Conservation (phyloP, 805 yeast genomes). For the Starmerella stigmatis region DNA sequence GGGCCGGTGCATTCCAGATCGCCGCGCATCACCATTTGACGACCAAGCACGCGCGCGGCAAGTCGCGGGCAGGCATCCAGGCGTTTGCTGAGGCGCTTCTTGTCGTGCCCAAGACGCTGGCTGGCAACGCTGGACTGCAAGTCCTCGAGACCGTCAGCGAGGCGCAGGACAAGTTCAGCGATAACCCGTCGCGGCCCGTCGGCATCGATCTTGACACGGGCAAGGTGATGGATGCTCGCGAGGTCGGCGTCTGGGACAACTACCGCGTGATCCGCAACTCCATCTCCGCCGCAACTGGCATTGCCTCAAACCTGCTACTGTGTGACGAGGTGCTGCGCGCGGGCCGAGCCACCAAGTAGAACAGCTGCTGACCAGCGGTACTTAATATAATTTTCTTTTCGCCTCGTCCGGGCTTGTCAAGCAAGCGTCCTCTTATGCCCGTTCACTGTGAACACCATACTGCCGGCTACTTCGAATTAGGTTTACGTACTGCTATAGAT, state of each 20-base stretch:
- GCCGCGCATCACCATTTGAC: conserved; percentile 68
- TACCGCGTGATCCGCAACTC: conserved; percentile 91
- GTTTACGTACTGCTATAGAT: too few relatives aligned
- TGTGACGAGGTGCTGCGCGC: conserved; percentile 97
- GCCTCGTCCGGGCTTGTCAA: too few relatives aligned
- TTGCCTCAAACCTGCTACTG: conserved; percentile 78
- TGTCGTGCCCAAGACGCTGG: conserved; percentile 84
- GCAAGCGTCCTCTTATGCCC: too few relatives aligned
- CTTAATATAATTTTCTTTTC: too few relatives aligned
- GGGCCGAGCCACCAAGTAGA: conserved; percentile 66
- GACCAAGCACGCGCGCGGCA: conserved; percentile 58
- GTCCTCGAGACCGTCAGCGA: conserved; percentile 77
- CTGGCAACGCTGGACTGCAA: conserved; percentile 88
- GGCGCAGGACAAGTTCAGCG: conserved; percentile 71
- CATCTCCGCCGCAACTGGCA: conserved; percentile 82
- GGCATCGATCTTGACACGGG: conserved; percentile 89
- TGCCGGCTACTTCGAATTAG: too few relatives aligned
- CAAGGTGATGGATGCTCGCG: conserved; percentile 88
- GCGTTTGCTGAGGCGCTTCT: conserved; percentile 90
- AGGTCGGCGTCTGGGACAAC: conserved; percentile 95
- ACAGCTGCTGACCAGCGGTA: neutral
- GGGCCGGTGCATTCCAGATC: conserved; percentile 93
- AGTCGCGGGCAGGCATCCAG: conserved; percentile 76
- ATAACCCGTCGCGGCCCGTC: conserved; percentile 50
- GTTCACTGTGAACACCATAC: too few relatives aligned